These are phyloP conservation scores for Phytophthora foliorum DNA, from an alignment of 352 stramenopile genomes.

Conservation along the genomic window DNA sequence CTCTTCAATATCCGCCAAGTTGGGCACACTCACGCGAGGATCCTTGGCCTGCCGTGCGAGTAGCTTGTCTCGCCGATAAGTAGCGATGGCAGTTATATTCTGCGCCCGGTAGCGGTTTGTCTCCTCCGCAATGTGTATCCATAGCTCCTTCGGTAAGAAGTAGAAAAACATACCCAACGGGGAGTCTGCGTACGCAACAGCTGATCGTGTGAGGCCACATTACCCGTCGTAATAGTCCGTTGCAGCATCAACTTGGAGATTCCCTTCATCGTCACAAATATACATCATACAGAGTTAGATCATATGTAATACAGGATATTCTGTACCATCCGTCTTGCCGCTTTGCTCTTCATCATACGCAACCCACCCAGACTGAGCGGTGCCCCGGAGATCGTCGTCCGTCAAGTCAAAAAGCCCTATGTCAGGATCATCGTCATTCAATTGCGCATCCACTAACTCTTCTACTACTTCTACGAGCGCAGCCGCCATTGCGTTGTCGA, in stretches of 20 bases:
- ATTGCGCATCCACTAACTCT: neutral
- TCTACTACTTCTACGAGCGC: conserved; percentile 3
- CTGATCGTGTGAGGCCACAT: conserved; percentile 20
- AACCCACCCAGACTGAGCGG: conserved; percentile 1
- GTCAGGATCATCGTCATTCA: neutral
- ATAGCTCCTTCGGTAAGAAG: conserved; percentile 30
- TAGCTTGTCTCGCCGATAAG: neutral
- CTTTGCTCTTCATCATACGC: conserved; percentile 12
- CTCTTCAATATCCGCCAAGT: conserved; percentile 7
- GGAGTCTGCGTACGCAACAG: conserved; percentile 16
- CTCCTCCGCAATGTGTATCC: conserved; percentile 24
- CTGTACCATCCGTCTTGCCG: conserved; percentile 24
- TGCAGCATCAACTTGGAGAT: conserved; percentile 8
- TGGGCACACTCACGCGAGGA: conserved; percentile 13
- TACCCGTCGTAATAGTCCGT: conserved; percentile 16
- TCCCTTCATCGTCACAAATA: neutral
- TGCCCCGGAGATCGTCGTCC: neutral
- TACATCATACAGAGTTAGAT: conserved; percentile 9
- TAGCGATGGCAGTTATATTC: conserved; percentile 1
- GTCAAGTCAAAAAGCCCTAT: neutral
- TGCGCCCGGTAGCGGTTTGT: conserved; percentile 21
- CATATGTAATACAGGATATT: neutral
- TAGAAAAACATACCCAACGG: conserved; percentile 34
- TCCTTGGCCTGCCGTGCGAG: conserved; percentile 4
- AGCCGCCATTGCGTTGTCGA: neutral